Evolutionary conservation across 345 rosid species (phyloP).

Genomic region (Durio zibethinus): DNA sequence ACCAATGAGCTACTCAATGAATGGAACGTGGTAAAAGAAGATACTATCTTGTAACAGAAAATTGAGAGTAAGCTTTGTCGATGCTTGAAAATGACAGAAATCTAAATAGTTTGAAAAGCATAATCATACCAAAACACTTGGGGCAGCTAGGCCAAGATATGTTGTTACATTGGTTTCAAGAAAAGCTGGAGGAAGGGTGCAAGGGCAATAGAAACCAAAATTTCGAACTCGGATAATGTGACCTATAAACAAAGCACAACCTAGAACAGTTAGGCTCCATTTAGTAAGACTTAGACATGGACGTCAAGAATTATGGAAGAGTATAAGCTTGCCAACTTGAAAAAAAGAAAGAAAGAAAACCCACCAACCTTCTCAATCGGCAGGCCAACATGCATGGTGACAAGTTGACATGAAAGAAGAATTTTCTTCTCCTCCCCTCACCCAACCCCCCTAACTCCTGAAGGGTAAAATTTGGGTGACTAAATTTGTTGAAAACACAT

Average conservation of each 20-base stretch:
- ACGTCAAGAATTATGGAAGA: background rate
- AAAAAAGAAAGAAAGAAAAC: too few relatives aligned
- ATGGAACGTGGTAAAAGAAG: background rate
- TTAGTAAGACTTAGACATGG: too few relatives aligned
- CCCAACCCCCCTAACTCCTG: background rate
- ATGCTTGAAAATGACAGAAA: background rate
- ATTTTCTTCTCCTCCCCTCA: background rate
- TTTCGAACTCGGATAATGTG: too few relatives aligned
- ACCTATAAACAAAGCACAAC: too few relatives aligned
- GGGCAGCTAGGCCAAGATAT: background rate
- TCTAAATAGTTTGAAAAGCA: background rate
- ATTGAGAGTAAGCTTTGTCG: background rate
- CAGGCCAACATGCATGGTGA: background rate
- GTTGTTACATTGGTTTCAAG: too few relatives aligned
- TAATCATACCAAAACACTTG: background rate
- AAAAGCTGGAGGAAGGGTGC: too few relatives aligned
- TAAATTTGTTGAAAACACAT: background rate
- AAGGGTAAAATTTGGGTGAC: background rate
- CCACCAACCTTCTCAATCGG: background rate
- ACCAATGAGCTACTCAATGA: background rate
- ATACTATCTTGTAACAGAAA: background rate
- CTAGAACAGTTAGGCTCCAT: too few relatives aligned
- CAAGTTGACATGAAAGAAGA: background rate
- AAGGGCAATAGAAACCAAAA: too few relatives aligned
- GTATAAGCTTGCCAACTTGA: background rate